Evolutionary conservation across 2,329 filamentous ascomycete species (phyloP).

Genomic region (Calonectria hawksworthii): DNA sequence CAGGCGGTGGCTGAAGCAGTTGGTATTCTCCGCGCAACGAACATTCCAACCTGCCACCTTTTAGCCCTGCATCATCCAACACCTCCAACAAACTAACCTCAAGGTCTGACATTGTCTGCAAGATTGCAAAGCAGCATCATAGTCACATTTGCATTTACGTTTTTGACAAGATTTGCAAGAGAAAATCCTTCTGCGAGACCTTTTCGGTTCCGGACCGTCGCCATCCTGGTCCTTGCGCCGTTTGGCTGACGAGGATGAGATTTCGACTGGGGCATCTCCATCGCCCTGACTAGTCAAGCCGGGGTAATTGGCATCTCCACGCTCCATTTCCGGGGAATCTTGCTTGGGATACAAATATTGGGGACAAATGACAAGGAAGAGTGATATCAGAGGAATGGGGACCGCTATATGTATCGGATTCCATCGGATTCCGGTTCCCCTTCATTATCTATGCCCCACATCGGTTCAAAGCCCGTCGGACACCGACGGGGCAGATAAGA

Average conservation of each 20-base stretch:
- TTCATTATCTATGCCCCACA: not conserved
- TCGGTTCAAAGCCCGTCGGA: not conserved
- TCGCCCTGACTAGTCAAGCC: not conserved
- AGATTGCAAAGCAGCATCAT: not conserved
- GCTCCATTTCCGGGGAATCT: not conserved
- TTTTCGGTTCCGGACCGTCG: not conserved
- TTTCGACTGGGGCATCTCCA: not conserved
- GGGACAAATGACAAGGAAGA: not conserved
- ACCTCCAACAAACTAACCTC: not conserved
- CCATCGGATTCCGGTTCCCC: not conserved
- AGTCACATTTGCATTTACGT: slow-evolving; percentile 16
- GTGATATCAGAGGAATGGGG: too few relatives aligned
- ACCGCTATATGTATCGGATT: not conserved
- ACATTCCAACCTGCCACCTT: not conserved
- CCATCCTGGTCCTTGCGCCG: not conserved
- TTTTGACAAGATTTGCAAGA: slow-evolving; percentile 14
- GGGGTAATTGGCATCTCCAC: not conserved
- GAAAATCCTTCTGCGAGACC: not conserved
- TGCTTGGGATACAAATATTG: not conserved
- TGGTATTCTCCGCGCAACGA: not conserved
- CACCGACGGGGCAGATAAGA: not conserved
- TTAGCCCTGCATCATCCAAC: not conserved
- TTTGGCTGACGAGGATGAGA: not conserved
- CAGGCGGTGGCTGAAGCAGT: not conserved
- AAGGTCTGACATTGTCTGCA: slow-evolving; percentile 10